Base-by-base conservation (phyloP, 2,329 filamentous ascomycete species). In the Cryphonectria radicalis region DNA sequence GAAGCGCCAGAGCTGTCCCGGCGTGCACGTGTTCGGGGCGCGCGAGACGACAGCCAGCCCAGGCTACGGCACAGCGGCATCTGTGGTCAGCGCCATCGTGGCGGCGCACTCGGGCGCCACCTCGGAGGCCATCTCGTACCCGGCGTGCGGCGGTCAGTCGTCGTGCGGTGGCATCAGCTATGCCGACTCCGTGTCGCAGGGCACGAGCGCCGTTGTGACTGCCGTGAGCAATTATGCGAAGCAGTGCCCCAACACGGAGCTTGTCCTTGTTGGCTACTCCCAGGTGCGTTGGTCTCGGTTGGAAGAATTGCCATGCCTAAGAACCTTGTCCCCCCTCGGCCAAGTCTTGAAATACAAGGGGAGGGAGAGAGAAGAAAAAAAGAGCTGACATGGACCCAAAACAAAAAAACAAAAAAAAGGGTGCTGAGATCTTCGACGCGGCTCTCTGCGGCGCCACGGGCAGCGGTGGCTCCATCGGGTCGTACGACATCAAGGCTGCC, bases 241-340 rank as follows among this genome's bases (percentile, higher is more conserved):
- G 63, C 81, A 82, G 76, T 91, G 89, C 76, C 89, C 89, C 13
- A 80, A 78, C 75, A 87, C 88, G 7, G 80, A 89, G 76, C 81
- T 91, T 46, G 87, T 91, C 7, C 79, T 91, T 43, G 86, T 91
- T 53, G 89, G 89, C 50, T 91, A 91, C 78, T 90, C 87, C 10
- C 88, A 90, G 85, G 89, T 89, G 63, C 88, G 85, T 59, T 87
- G 7, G 37, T 40, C 11, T 40, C n/a, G n/a, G 28, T 32, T 40
- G 37, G 11, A 11, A 1, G n/a, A 10, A 40, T 40, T 40, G 37
- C 37, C 37, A 40, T 40, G 37, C 37, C 37, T 8, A 7, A 11
- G 37, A 40, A 2, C 37, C 37, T 40, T 40, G 37, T 40, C n/a
- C 37, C 37, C 11, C 37, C 37, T 40, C 10, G 37, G 8, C 37